These are phyloP conservation scores for Paradendryphiella salina DNA, from an alignment of 2,329 filamentous ascomycete species.

Conservation along the genomic window DNA sequence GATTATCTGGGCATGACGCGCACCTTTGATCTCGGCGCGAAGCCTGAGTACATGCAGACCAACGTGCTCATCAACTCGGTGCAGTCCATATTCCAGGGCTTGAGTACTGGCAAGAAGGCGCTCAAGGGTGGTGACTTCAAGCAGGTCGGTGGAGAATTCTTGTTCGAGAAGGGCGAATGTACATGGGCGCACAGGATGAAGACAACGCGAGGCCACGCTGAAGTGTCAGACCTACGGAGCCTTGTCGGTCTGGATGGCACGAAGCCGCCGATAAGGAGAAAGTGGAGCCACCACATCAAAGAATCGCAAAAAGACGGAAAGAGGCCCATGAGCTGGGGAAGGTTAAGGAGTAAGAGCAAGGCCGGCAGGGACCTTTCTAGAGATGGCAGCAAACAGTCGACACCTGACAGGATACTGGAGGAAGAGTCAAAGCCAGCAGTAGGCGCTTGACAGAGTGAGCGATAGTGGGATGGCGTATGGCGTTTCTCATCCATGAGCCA, in stretches of 20 bases:
- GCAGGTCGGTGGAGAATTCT: conserved; percentile 76
- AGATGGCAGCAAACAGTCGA: conserved; percentile 20
- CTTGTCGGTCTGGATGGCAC: conserved; percentile 56
- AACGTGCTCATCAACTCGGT: conserved; percentile 53
- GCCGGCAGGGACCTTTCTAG: conserved; percentile 18
- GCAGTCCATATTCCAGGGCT: conserved; percentile 61
- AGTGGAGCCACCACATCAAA: conserved; percentile 43
- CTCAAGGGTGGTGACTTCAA: conserved; percentile 66
- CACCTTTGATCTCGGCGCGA: conserved; percentile 63
- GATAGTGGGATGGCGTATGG: background rate
- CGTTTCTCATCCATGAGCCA: background rate
- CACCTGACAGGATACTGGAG: conserved; percentile 29
- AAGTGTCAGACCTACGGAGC: conserved; percentile 67
- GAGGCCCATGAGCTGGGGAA: conserved; percentile 37
- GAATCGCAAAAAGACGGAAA: conserved; percentile 22
- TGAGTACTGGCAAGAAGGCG: conserved; percentile 63
- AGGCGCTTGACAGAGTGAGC: conserved; percentile 11
- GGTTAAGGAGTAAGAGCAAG: conserved; percentile 33
- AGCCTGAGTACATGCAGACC: conserved; percentile 67
- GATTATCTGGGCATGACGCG: conserved; percentile 68
- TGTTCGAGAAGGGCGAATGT: conserved; percentile 72
- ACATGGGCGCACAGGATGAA: conserved; percentile 84
- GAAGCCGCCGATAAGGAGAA: conserved; percentile 36
- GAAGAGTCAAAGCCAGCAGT: conserved; percentile 19
- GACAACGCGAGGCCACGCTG: conserved; percentile 75